A percentile compares a stretch with the other conserved stretches of the same genome.
These are phyloP conservation scores for Coccomyxa sp. DNA, from an alignment of 139 green algal species.

Conservation along the genomic window DNA sequence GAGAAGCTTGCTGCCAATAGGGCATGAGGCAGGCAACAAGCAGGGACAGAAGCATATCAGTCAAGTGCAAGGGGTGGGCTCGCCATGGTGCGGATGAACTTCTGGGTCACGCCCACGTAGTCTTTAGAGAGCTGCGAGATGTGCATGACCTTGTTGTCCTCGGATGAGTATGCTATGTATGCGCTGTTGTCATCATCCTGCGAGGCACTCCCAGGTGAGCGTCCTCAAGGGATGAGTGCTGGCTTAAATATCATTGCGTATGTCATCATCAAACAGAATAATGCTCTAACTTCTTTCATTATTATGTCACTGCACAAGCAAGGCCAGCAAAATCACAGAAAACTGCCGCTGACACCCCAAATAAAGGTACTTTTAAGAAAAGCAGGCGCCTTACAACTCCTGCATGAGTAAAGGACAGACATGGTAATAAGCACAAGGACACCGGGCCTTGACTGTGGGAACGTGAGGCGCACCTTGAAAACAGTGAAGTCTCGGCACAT, in stretches of 20 bases:
- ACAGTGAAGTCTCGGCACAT: conserved; percentile 43
- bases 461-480: conserved; percentile 22
- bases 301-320: too few relatives aligned
- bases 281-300: too few relatives aligned
- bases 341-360: too few relatives aligned
- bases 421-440: too few relatives aligned
- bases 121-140: conserved; percentile 26
- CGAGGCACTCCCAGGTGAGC: not conserved
- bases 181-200: conserved; percentile 29
- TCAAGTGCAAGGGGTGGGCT: not conserved
- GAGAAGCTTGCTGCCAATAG: not conserved
- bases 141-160: conserved; percentile 45
- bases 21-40: too few relatives aligned
- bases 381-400: too few relatives aligned
- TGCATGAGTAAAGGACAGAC: too few relatives aligned
- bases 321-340: not conserved
- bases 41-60: not conserved
- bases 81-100: conserved; percentile 10
- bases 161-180: conserved; percentile 40
- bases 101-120: conserved; percentile 17
- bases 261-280: not conserved
- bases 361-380: too few relatives aligned
- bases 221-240: not conserved
- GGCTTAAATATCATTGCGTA: not conserved
- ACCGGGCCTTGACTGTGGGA: not conserved